These are phyloP conservation scores for Kernera saxatilis DNA, from an alignment of 345 rosid species.

Conservation along the genomic window DNA sequence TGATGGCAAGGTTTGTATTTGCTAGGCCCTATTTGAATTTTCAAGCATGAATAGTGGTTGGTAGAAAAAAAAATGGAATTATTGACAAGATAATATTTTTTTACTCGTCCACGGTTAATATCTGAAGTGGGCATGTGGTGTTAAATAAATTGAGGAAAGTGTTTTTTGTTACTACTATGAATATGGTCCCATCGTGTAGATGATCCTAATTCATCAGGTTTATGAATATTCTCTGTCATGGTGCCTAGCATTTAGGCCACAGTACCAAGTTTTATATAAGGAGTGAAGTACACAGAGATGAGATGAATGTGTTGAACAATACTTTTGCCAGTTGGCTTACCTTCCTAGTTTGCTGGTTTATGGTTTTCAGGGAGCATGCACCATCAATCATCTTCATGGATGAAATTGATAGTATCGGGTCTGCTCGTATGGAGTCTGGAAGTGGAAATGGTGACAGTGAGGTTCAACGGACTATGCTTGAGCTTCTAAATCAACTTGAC, in stretches of 20 bases:
- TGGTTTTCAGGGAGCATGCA: constrained; percentile 72
- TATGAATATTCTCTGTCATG: not conserved
- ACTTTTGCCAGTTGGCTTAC: not conserved
- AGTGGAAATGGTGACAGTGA: constrained; percentile 99
- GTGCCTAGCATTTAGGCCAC: not conserved
- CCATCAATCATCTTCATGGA: constrained; percentile 99
- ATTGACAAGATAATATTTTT: not conserved
- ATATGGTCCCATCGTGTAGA: not conserved
- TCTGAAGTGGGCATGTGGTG: not conserved
- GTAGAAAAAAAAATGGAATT: not conserved
- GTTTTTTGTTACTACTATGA: not conserved
- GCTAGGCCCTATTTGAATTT: not conserved
- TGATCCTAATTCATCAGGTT: too few species aligned
- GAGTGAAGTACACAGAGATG: not conserved
- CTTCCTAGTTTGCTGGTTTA: not conserved
- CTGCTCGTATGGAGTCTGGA: constrained; percentile 99
- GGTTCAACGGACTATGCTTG: constrained; percentile 97
- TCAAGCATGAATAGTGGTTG: not conserved
- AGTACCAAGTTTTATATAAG: not conserved
- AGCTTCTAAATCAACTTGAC: constrained; percentile 98
- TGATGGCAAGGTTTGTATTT: constrained; percentile 86
- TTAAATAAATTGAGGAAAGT: not conserved
- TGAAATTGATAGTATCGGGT: constrained; percentile 96
- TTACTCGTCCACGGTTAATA: not conserved
- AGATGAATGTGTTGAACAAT: not conserved